Conservation (phyloP, 2,329 filamentous ascomycete species). For the Clonostachys sp. region DNA sequence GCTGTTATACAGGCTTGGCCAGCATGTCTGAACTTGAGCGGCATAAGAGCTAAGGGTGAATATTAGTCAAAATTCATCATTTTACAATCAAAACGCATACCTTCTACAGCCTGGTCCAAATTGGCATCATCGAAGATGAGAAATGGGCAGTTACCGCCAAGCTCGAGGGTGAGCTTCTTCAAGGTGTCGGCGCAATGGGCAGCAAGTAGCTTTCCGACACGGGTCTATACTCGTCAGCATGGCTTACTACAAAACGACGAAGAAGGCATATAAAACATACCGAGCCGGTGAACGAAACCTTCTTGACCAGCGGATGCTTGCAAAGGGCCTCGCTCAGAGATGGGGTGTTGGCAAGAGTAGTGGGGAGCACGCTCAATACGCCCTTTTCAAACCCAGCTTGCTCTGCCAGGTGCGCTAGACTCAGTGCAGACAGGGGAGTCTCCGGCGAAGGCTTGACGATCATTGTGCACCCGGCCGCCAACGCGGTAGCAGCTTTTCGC, state of each 20-base stretch:
- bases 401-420: constrained; percentile 53
- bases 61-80: too few species aligned
- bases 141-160: constrained; percentile 64
- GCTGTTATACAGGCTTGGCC: constrained; percentile 54
- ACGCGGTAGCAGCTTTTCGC: constrained; percentile 42
- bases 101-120: constrained; percentile 56
- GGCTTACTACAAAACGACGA: too few species aligned
- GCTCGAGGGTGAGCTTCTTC: constrained; percentile 63
- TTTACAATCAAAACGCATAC: constrained; percentile 11
- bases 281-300: constrained; percentile 74
- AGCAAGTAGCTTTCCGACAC: constrained; percentile 65
- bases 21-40: constrained; percentile 42
- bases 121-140: constrained; percentile 64
- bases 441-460: constrained; percentile 69
- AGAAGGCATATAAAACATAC: too few species aligned
- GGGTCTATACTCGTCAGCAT: constrained; percentile 34
- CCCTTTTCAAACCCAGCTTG: constrained; percentile 73
- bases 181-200: constrained; percentile 27
- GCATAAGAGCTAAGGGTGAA: constrained; percentile 50
- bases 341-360: constrained; percentile 54
- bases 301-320: constrained; percentile 64
- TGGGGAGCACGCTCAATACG: constrained; percentile 67
- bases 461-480: constrained; percentile 75
- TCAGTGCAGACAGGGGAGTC: constrained; percentile 68
- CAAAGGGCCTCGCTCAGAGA: constrained; percentile 64